A percentile compares a stretch with the other conserved stretches of the same genome.
Conservation (phyloP, 2,329 filamentous ascomycete genomes). For the Didymella lethalis region DNA sequence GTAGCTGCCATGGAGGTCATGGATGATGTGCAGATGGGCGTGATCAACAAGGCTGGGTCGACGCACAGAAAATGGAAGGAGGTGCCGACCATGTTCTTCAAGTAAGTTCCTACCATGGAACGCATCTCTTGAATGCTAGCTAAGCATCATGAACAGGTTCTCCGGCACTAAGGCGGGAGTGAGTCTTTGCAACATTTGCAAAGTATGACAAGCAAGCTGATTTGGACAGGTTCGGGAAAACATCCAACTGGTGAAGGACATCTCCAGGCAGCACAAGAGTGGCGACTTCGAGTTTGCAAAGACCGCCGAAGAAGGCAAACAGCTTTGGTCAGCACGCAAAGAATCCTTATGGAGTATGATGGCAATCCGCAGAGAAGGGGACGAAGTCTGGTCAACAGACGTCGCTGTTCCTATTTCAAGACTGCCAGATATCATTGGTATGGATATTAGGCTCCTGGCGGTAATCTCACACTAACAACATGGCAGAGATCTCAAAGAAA, state of each 20-base stretch:
- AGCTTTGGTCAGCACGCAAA: conserved; percentile 68
- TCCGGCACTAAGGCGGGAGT: conserved; percentile 76
- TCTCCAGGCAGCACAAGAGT: conserved; percentile 68
- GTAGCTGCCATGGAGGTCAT: conserved; percentile 84
- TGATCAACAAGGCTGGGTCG: conserved; percentile 77
- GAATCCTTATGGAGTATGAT: conserved; percentile 69
- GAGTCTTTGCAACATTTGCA: conserved; percentile 23
- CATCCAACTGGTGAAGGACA: conserved; percentile 71
- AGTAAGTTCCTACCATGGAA: conserved; percentile 56
- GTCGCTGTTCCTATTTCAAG: conserved; percentile 68
- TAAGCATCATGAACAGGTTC: conserved; percentile 57
- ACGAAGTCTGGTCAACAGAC: conserved; percentile 69
- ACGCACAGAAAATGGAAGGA: conserved; percentile 79
- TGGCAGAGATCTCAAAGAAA: conserved; percentile 80
- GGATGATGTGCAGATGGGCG: conserved; percentile 87
- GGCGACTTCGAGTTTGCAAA: conserved; percentile 64
- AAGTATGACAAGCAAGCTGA: conserved; percentile 37
- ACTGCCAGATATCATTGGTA: conserved; percentile 68
- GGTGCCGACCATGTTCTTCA: conserved; percentile 81
- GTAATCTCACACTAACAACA: background rate
- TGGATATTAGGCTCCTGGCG: conserved; percentile 31
- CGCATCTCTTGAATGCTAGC: conserved; percentile 8
- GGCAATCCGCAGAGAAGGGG: conserved; percentile 61
- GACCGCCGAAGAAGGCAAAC: conserved; percentile 62
- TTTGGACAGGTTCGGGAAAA: conserved; percentile 71